Conservation (phyloP, 371 early-diverging fungal species). For the Rhizomucor miehei region DNA sequence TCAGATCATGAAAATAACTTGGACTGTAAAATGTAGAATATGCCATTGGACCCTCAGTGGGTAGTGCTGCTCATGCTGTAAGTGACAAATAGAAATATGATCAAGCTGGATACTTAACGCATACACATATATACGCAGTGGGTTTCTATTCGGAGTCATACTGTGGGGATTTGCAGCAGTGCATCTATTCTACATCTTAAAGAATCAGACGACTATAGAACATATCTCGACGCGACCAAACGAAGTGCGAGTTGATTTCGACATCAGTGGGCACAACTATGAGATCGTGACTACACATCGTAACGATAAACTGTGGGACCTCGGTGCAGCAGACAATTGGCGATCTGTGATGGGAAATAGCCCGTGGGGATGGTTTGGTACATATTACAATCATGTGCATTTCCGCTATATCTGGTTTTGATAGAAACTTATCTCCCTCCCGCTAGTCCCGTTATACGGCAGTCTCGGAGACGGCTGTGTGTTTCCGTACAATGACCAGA, state of each 20-base stretch:
- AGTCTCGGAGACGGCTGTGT: constrained; percentile 49
- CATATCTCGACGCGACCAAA: constrained; percentile 40
- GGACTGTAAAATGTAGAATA: constrained; percentile 13
- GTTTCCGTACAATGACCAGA: constrained; percentile 48
- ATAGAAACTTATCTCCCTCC: background rate
- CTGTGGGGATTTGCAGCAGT: constrained; percentile 45
- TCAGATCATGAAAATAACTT: too few relatives aligned
- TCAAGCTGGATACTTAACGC: background rate
- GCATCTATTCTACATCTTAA: constrained; percentile 47
- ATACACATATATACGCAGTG: constrained; percentile 12
- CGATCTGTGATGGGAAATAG: constrained; percentile 40
- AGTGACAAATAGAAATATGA: constrained; percentile 4
- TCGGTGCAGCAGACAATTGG: constrained; percentile 43
- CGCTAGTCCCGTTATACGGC: constrained; percentile 34
- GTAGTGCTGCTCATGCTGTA: constrained; percentile 38
- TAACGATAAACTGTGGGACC: constrained; percentile 46
- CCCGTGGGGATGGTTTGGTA: constrained; percentile 40
- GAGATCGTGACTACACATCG: constrained; percentile 46
- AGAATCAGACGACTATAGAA: constrained; percentile 58
- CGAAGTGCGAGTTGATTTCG: constrained; percentile 46
- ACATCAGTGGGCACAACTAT: constrained; percentile 34
- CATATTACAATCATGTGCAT: constrained; percentile 13
- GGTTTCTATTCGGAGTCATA: constrained; percentile 41
- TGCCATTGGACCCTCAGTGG: constrained; percentile 40
- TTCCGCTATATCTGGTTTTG: background rate